A percentile compares a stretch with the other conserved stretches of the same genome.
Evolutionary conservation across 208 protist genomes (phyloP).

Genomic region (Crithidia expoeki): DNA sequence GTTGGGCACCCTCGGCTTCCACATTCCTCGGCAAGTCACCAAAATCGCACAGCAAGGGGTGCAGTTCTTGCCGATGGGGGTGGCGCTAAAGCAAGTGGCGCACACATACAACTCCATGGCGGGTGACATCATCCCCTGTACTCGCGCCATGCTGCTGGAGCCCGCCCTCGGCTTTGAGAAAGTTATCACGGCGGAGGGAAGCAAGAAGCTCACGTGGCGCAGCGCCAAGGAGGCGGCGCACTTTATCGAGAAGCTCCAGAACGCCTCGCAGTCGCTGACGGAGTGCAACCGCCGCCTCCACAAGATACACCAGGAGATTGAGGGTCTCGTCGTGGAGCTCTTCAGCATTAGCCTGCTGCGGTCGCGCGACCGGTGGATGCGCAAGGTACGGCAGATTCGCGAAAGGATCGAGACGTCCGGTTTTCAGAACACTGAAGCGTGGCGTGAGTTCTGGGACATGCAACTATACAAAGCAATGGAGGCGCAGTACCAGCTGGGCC

Average conservation of each 20-base stretch:
- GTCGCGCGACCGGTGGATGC: constrained; percentile 93
- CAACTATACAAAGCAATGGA: constrained; percentile 98
- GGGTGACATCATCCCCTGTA: constrained; percentile 90
- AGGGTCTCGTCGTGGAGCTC: constrained; percentile 81
- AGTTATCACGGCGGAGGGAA: constrained; percentile 86
- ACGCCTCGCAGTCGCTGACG: constrained; percentile 84
- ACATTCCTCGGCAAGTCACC: constrained; percentile 60
- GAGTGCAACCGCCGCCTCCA: constrained; percentile 94
- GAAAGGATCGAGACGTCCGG: constrained; percentile 87
- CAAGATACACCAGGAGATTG: constrained; percentile 90
- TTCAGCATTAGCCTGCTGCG: constrained; percentile 94
- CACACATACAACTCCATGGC: constrained; percentile 94
- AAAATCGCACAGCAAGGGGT: constrained; percentile 77
- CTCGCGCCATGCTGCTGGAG: constrained; percentile 90
- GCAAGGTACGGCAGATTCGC: constrained; percentile 84
- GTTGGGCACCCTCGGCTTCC: constrained; percentile 76
- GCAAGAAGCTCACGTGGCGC: constrained; percentile 85
- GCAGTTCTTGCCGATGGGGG: constrained; percentile 85
- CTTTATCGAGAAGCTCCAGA: constrained; percentile 87
- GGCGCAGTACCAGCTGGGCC: constrained; percentile 93
- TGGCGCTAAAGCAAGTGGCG: constrained; percentile 92
- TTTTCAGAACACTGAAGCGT: constrained; percentile 92
- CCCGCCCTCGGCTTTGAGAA: constrained; percentile 89
- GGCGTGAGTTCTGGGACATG: constrained; percentile 97
- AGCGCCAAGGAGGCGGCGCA: constrained; percentile 77